Evolutionary conservation across 2,329 filamentous ascomycete genomes (phyloP), one percentile per base, ranked within the genome.

Genomic region (Monosporascus ibericus): DNA sequence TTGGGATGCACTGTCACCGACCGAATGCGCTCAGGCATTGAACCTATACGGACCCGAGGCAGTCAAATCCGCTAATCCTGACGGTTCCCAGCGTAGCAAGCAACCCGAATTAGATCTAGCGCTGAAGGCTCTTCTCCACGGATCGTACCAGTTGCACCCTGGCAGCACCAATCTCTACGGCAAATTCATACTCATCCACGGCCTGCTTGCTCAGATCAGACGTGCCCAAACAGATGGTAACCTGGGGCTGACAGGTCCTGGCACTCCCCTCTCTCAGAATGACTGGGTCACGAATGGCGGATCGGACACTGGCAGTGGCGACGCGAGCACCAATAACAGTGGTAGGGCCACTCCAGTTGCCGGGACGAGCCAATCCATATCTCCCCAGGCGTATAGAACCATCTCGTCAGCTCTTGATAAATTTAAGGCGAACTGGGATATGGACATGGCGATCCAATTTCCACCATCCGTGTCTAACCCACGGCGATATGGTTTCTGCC

Each of bases 151-250:
- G 47, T 81, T 89, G 50, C 80, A 82, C 52, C 80, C 81, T 3
- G 80, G 82, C 44, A 80, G 79, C 22, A 90, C 86, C 1, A 90
- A 90, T 60, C 72, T 86, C 2, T 87, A 85, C 61, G 85, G 84
- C 37, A 90, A 90, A 63, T 90, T 90, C 61, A 79, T 90, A 51
- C 68, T 90, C 47, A 81, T 90, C 7, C 87, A 90, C 61, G 82
- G 80, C 14, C 72, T 91, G 49, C 76, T 88, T 51, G 75, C 81
- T 6, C 76, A 87, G 57, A 80, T 90, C 57, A 68, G 70, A 50
- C 68, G 69, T 36, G 72, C 70, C 11, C 72, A 74, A 52, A 59
- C 71, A 3, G 72, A 73, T 44, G 75, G 73, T 6, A 69, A 65
- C 49, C 58, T 70, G 24, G 63, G 69, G 27, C 55, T 70, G 44